These are phyloP conservation scores for Boletus vermiculosoides DNA, from an alignment of 768 basidiomycete species.

Conservation along the genomic window DNA sequence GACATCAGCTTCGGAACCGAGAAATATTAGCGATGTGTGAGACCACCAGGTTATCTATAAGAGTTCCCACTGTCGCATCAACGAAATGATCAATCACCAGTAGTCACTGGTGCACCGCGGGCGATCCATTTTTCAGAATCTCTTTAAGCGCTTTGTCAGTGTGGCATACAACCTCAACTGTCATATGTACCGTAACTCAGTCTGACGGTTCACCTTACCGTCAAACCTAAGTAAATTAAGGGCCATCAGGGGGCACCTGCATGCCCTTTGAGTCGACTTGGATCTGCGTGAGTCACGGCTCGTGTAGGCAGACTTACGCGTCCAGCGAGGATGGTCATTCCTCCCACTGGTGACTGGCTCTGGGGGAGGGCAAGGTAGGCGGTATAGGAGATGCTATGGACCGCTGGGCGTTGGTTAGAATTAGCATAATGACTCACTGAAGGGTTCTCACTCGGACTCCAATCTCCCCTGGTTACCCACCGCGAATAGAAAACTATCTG, in stretches of 20 bases:
- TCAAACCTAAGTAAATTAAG: too few relatives aligned
- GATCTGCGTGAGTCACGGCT: too few relatives aligned
- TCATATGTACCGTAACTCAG: too few relatives aligned
- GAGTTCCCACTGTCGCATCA: background rate
- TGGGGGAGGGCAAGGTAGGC: background rate
- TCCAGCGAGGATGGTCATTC: background rate
- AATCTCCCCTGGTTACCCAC: background rate
- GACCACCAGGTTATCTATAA: background rate
- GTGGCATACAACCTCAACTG: too few relatives aligned
- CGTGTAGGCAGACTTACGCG: too few relatives aligned
- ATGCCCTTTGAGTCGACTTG: too few relatives aligned
- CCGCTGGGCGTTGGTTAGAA: background rate
- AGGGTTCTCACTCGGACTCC: background rate
- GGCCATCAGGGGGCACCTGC: too few relatives aligned
- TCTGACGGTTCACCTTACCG: too few relatives aligned
- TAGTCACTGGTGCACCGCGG: background rate
- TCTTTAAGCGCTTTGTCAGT: background rate
- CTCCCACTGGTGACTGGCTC: background rate
- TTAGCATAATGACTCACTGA: background rate
- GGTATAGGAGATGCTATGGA: background rate
- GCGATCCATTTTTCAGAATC: background rate
- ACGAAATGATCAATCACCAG: background rate
- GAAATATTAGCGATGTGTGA: background rate
- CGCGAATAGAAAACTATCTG: background rate
- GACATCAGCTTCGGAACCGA: background rate